Percentiles rank a stretch among this genome's conserved stretches.
These are phyloP conservation scores for Purpureocillium takamizusanense DNA, from an alignment of 2,329 filamentous ascomycete species.

Conservation along the genomic window DNA sequence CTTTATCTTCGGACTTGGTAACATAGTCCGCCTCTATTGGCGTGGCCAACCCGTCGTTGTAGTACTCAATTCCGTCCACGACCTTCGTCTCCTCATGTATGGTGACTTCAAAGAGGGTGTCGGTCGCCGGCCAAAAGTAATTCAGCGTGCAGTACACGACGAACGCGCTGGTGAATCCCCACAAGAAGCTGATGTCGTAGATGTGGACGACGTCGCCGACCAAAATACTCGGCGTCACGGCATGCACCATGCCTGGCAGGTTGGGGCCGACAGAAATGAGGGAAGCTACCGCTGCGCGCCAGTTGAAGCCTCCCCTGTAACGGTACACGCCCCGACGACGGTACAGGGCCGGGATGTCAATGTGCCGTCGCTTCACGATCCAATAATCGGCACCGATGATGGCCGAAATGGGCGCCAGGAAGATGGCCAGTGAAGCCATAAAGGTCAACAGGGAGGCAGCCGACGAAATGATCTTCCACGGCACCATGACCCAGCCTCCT, in stretches of 20 bases:
- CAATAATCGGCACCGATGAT: constrained; percentile 54
- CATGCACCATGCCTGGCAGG: constrained; percentile 43
- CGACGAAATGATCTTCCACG: constrained; percentile 56
- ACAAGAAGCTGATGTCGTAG: constrained; percentile 1
- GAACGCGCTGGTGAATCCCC: not conserved
- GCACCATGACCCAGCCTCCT: constrained; percentile 50
- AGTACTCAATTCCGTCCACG: not conserved
- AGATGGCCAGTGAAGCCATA: constrained; percentile 51
- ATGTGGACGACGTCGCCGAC: constrained; percentile 2
- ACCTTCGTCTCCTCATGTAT: not conserved
- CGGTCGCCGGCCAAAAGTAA: not conserved
- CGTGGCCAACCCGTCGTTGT: not conserved
- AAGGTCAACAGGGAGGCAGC: constrained; percentile 53
- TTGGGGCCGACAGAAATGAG: constrained; percentile 46
- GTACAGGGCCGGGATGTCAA: constrained; percentile 31
- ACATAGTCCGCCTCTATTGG: too few species aligned
- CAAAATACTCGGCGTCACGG: constrained; percentile 21
- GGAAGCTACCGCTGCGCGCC: constrained; percentile 49
- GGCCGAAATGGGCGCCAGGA: constrained; percentile 54
- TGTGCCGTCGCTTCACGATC: constrained; percentile 43
- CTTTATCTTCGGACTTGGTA: too few species aligned
- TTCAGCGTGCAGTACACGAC: constrained; percentile 1
- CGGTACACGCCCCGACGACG: constrained; percentile 34
- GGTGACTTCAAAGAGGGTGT: not conserved
- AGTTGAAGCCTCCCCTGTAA: constrained; percentile 40